Base-by-base conservation (phyloP, 495 filamentous ascomycete genomes). In the Hyaloscypha finlandica region DNA sequence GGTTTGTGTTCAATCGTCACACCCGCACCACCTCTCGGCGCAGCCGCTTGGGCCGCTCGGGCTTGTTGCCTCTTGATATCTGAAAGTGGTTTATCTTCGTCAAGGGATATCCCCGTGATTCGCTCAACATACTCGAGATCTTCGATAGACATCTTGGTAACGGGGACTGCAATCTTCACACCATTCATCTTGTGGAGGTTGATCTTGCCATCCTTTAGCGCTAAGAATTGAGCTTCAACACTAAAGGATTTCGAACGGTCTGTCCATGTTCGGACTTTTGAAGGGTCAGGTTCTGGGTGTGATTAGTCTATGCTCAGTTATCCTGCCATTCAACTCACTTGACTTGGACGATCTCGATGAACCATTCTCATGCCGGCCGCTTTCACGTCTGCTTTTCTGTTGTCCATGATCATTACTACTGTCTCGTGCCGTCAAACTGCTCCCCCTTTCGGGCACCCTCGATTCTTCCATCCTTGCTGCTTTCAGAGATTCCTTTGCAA, bases 111-210 rank as follows among this genome's bases (percentile, higher is more conserved):
- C n/a, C 93, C 93, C 19, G 93, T 93, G 16, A 85, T 78, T 61
- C 85, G 85, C 77, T 99, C 95, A 35, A 98, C 94, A 68, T 95
- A 97, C 79, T 97, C 94, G 30, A 99, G 79, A 77, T 99, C 95
- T 71, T 93, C 90, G 52, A 93, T 81, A 2, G 94, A 92, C 95
- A 99, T 99, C 77, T 98, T 98, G 11, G 86, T 77, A 45, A 97
- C 86, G 30, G 95, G 94, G 4, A 99, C 95, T 8, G 95, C 95
- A 77, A 99, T 99, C 77, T 97, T 97, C 58, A 99, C 92, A 12
- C 95, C 95, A 74, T 99, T 99, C 75, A 89, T 81, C 81, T 99
- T 99, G 80, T 99, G 95, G 6, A 99, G 83, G 77, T 98, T 95
- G 68, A 99, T 95, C 80, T 99, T 98, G 55, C 93, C 92, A 75